Evolutionary conservation across 106 monocot genomes (phyloP).

Genomic region (Dendrobium nobile): DNA sequence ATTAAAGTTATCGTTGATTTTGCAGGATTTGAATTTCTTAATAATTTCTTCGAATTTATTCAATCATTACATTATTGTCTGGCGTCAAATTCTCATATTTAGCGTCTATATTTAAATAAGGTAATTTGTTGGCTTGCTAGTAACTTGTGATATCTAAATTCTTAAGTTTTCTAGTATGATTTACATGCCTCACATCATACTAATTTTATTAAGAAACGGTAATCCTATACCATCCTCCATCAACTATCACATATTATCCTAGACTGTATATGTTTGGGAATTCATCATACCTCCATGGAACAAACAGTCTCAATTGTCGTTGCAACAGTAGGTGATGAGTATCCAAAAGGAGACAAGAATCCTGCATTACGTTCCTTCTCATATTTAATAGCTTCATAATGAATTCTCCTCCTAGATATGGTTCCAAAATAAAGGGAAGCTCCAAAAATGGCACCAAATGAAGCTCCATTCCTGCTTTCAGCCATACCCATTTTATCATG

Average conservation of each 20-base stretch:
- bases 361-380: constrained; percentile 95
- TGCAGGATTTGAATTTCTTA: no score
- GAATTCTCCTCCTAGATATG: constrained; percentile 81
- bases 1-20: no score
- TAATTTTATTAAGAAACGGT: no score
- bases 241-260: background rate
- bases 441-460: constrained; percentile 70
- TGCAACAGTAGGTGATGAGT: constrained; percentile 68
- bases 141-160: no score
- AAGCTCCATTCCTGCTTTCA: constrained; percentile 65
- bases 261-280: background rate
- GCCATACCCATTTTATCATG: constrained; percentile 69
- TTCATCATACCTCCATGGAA: constrained; percentile 81
- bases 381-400: constrained; percentile 85
- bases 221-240: background rate
- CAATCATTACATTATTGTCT: no score
- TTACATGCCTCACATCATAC: no score
- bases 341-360: constrained; percentile 95
- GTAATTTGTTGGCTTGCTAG: no score
- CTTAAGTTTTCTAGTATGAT: no score
- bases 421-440: constrained; percentile 63
- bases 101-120: no score
- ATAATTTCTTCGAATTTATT: no score
- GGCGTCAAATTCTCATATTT: no score
- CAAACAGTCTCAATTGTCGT: constrained; percentile 71